Evolutionary conservation across 139 green algal genomes (phyloP), one percentile per base, ranked within the genome.

Genomic region (Chlorella sp.): DNA sequence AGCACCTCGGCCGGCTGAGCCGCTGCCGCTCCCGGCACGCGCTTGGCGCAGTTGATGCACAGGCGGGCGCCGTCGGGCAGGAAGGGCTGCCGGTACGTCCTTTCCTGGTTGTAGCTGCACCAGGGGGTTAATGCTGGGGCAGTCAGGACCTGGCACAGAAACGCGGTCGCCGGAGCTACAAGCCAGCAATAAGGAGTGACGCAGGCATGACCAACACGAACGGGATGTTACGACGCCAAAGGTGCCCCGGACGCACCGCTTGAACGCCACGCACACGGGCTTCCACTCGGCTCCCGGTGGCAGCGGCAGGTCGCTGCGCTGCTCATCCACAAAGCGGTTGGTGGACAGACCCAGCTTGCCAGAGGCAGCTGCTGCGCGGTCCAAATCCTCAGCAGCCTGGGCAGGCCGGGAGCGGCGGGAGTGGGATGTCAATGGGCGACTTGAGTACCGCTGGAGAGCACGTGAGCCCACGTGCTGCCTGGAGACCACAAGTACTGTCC

Each of bases 81-180:
- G 84, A 95, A 95, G 20, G 90, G 89, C 86, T 95, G 93, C 67
- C 87, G 86, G 82, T 93, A 94, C n/a, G 34, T 75, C 22, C 83
- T 78, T 48, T 87, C 73, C 6, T 76, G 40, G 38, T 17, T 74
- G 68, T 84, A 58, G 40, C 48, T 73, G 70, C 19, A 58, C 0
- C 28, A 24, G 60, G 54, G 24, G 51, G 51, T 16, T 26, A 60
- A 24, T 7, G 22, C 1, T 28, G 34, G 11, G 72, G 72, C n/a
- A 73, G 30, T 43, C 13, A 20, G 14, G 11, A n/a, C n/a, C n/a
- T n/a, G n/a, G n/a, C n/a, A n/a, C n/a, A n/a, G n/a, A n/a, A n/a
- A n/a, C n/a, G n/a, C n/a, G n/a, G n/a, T n/a, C n/a, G n/a, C 4
- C 28, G 3, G 56, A 17, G 16, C 56, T 3, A 19, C 56, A 65